Percentiles rank a stretch among this genome's conserved stretches.
Conservation (phyloP, 176 grass and related monocot species). For the Eleusine indica region DNA sequence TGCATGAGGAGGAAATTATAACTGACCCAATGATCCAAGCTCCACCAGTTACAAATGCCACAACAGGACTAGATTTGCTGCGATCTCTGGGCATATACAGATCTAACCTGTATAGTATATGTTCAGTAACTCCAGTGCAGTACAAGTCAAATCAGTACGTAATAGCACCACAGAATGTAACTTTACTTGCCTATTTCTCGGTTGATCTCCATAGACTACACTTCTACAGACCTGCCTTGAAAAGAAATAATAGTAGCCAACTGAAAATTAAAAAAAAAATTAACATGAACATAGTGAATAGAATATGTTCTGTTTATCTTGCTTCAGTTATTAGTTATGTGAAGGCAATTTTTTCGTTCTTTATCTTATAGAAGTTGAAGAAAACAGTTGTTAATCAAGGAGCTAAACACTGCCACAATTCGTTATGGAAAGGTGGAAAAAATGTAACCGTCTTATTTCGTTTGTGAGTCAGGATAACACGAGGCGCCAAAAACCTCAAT, state of each 20-base stretch:
- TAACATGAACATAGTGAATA: not conserved
- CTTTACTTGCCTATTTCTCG: constrained; percentile 73
- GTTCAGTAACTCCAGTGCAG: constrained; percentile 20
- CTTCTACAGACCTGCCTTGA: constrained; percentile 86
- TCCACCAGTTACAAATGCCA: constrained; percentile 94
- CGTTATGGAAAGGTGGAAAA: not conserved
- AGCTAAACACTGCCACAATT: not conserved
- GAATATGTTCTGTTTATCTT: not conserved
- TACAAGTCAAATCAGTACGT: constrained; percentile 11
- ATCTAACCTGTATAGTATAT: constrained; percentile 64
- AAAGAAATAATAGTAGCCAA: constrained; percentile 99
- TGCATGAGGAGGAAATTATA: not conserved
- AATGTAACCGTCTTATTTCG: not conserved
- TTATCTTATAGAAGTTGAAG: not conserved
- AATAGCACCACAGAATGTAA: not conserved
- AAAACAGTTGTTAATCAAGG: not conserved
- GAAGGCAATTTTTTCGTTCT: not conserved
- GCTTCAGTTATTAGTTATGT: not conserved
- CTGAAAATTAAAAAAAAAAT: constrained; percentile 44
- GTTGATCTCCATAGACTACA: constrained; percentile 80
- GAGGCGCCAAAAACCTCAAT: not conserved
- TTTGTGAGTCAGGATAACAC: constrained; percentile 7
- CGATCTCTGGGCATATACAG: constrained; percentile 71
- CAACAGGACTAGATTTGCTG: constrained; percentile 59
- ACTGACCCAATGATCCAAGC: constrained; percentile 98